These are phyloP conservation scores for Cronartium quercuum DNA, from an alignment of 1,284 basidiomycete species.

Conservation along the genomic window DNA sequence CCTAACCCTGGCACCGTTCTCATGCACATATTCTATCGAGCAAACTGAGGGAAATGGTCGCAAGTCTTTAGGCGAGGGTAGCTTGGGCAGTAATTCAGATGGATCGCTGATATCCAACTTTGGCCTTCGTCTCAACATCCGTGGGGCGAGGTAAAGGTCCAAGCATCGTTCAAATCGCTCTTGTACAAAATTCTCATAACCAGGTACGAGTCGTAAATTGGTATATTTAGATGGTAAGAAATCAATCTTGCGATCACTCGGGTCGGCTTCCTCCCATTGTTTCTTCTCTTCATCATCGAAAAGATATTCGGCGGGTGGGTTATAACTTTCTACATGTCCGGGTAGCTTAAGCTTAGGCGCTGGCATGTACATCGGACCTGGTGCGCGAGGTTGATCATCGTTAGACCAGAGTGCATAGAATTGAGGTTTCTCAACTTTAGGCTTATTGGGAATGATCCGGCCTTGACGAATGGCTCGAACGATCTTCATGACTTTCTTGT, in stretches of 20 bases:
- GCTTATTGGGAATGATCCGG: slow-evolving; percentile 82
- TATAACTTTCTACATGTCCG: slow-evolving; percentile 91
- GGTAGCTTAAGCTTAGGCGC: slow-evolving; percentile 88
- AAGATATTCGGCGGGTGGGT: slow-evolving; percentile 94
- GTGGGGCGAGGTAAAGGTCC: slow-evolving; percentile 92
- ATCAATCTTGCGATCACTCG: slow-evolving; percentile 83
- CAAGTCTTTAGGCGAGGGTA: slow-evolving; percentile 87
- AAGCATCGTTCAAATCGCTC: slow-evolving; percentile 90
- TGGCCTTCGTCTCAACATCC: slow-evolving; percentile 65
- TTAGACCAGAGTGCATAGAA: slow-evolving; percentile 87
- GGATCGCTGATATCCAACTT: slow-evolving; percentile 69
- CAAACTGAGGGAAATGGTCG: slow-evolving; percentile 88
- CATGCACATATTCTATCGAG: slow-evolving; percentile 67
- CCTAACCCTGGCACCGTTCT: slow-evolving; percentile 61
- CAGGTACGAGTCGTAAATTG: slow-evolving; percentile 81
- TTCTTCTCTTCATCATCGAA: slow-evolving; percentile 78
- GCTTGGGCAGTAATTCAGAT: slow-evolving; percentile 81
- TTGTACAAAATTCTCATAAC: slow-evolving; percentile 84
- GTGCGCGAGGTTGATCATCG: slow-evolving; percentile 49
- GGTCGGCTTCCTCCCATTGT: slow-evolving; percentile 76
- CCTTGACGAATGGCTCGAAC: slow-evolving; percentile 96
- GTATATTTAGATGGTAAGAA: slow-evolving; percentile 83
- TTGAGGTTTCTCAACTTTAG: slow-evolving; percentile 64
- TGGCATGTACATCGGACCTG: slow-evolving; percentile 61
- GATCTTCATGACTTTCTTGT: slow-evolving; percentile 99